phyloP scores from a whole-genome alignment of 495 filamentous ascomycete genomes.

The Hypoxylon lienhwacheense region DNA sequence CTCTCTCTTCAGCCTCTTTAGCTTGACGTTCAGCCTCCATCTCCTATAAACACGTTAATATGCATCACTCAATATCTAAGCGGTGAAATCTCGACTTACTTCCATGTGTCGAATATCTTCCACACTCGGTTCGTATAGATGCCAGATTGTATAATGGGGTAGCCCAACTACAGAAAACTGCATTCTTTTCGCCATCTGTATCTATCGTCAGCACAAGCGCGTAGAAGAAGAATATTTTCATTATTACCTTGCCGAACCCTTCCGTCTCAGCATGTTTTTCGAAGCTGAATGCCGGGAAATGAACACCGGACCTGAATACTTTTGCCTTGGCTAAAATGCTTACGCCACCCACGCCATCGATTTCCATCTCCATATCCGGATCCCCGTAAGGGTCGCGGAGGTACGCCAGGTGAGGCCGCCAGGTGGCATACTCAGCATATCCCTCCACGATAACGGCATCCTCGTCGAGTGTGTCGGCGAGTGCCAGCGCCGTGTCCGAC shows the following conservation, averaged over 20 bases:
- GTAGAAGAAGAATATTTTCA: not conserved
- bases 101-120: constrained; percentile 98
- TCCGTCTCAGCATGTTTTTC: constrained; percentile 99
- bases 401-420: constrained; percentile 96
- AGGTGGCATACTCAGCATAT: constrained; percentile 98
- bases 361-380: constrained; percentile 99
- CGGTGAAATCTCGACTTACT: constrained; percentile 41
- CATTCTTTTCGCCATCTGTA: constrained; percentile 95
- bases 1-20: constrained; percentile 71
- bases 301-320: constrained; percentile 91
- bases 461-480: constrained; percentile 95
- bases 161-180: constrained; percentile 93
- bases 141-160: constrained; percentile 99
- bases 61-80: not conserved
- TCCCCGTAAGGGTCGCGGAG: constrained; percentile 96
- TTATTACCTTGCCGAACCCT: constrained; percentile 90
- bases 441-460: constrained; percentile 99
- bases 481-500: constrained; percentile 90
- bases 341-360: constrained; percentile 96
- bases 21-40: constrained; percentile 80
- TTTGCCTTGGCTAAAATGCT: constrained; percentile 95
- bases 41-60: constrained; percentile 54
- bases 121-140: constrained; percentile 96
- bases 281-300: constrained; percentile 98
- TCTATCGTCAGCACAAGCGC: constrained; percentile 38